A percentile compares a stretch with the other conserved stretches of the same genome.
These are phyloP conservation scores for Cladosporium oxysporum DNA, from an alignment of 2,329 filamentous ascomycete species.

Conservation along the genomic window DNA sequence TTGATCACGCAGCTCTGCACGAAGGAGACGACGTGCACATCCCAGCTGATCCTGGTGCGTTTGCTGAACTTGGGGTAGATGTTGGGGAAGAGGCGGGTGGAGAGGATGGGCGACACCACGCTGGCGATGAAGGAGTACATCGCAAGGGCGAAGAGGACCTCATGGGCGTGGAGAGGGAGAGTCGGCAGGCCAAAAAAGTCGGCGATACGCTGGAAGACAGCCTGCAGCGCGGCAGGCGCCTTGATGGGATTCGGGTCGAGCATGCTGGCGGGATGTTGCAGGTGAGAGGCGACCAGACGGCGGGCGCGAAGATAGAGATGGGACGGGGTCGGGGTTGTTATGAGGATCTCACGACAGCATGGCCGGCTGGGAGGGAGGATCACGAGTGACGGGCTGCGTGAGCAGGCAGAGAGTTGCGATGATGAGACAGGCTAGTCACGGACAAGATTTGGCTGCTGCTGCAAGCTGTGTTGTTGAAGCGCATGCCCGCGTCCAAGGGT, in stretches of 20 bases:
- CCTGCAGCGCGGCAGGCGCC: constrained; percentile 58
- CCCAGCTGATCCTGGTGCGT: constrained; percentile 74
- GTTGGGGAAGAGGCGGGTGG: constrained; percentile 60
- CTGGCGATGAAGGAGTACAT: constrained; percentile 70
- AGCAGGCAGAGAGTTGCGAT: neutral
- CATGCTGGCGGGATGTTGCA: constrained; percentile 50
- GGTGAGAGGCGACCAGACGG: neutral
- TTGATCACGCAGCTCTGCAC: constrained; percentile 75
- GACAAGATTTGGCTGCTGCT: constrained; percentile 1
- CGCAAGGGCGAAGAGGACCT: constrained; percentile 66
- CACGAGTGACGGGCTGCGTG: constrained; percentile 14
- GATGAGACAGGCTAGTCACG: constrained; percentile 3
- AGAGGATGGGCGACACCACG: constrained; percentile 68
- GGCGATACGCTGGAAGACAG: constrained; percentile 64
- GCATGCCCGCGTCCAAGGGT: neutral
- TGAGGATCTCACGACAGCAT: constrained; percentile 1
- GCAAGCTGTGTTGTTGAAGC: constrained; percentile 4
- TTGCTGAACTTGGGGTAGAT: constrained; percentile 64
- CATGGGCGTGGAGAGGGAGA: constrained; percentile 75
- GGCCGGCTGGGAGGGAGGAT: neutral
- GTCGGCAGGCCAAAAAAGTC: constrained; percentile 63
- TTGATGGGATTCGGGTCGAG: constrained; percentile 68
- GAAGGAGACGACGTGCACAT: constrained; percentile 83
- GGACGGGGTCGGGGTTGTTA: neutral
- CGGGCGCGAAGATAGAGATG: neutral